These are phyloP conservation scores for Chloranthus sessilifolius DNA, from an alignment of 164 flowering plant genomes.

Conservation along the genomic window DNA sequence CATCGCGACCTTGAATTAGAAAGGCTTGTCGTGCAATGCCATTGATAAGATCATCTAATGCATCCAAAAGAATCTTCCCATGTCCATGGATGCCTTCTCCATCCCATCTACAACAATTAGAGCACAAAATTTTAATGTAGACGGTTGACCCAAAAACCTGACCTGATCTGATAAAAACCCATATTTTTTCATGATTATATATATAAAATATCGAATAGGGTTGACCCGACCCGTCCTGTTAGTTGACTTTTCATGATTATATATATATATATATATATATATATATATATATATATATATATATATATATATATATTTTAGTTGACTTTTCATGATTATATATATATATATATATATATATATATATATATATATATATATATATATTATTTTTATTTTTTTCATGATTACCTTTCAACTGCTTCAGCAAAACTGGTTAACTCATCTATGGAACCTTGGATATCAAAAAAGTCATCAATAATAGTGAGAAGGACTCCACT, in stretches of 20 bases:
- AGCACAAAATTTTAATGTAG: not conserved
- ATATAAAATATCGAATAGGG: not conserved
- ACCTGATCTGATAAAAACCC: not conserved
- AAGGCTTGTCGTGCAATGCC: conserved; percentile 3
- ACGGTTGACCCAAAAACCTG: not conserved
- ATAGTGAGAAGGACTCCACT: conserved; percentile 5
- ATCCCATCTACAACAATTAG: conserved; percentile 3
- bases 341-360: not conserved
- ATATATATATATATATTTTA: not conserved
- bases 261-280: not conserved
- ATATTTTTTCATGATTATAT: not conserved
- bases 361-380: not conserved
- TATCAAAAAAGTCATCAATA: conserved; percentile 9
- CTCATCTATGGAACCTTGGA: conserved; percentile 4
- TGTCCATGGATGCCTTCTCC: not conserved
- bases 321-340: not conserved
- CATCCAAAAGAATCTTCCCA: conserved; percentile 5
- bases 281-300: not conserved
- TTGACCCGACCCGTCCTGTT: not conserved
- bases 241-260: not conserved
- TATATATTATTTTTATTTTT: not conserved
- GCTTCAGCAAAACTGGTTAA: conserved; percentile 8
- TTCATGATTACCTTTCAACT: conserved; percentile 4
- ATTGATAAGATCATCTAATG: not conserved
- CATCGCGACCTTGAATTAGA: not conserved